These are phyloP conservation scores for Exsudoporus frostii DNA, from an alignment of 768 basidiomycete genomes.

Conservation along the genomic window DNA sequence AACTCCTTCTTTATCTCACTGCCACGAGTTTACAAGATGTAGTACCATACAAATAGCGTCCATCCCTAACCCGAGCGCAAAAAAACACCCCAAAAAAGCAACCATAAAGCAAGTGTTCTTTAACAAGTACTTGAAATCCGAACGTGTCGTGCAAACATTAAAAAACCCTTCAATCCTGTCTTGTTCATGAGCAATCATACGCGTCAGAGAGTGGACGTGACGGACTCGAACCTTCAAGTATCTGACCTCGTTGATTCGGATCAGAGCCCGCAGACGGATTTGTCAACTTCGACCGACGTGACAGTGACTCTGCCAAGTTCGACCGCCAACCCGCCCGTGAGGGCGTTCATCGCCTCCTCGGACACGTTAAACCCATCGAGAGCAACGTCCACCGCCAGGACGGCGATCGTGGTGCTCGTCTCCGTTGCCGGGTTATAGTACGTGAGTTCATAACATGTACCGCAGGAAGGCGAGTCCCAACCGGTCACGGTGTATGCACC, in stretches of 20 bases:
- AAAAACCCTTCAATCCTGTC: neutral
- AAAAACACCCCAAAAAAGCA: too few relatives aligned
- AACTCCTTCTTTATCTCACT: too few relatives aligned
- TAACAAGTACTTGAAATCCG: neutral
- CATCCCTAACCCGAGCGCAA: neutral
- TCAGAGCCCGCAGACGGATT: conserved; percentile 45
- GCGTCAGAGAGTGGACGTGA: too few relatives aligned
- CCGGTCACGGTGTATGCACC: conserved; percentile 33
- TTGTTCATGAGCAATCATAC: neutral
- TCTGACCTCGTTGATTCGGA: neutral
- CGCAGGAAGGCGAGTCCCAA: conserved; percentile 30
- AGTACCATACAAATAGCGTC: neutral
- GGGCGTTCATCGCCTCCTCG: conserved; percentile 47
- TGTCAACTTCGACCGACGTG: conserved; percentile 39
- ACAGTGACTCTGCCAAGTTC: conserved; percentile 48
- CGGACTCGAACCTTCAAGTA: neutral
- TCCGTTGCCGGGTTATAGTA: too few relatives aligned
- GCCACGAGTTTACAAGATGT: neutral
- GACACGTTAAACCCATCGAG: conserved; percentile 46
- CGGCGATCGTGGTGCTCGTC: conserved; percentile 13
- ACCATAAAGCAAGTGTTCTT: neutral
- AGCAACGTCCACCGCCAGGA: conserved; percentile 30
- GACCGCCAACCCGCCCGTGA: conserved; percentile 47
- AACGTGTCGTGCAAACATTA: neutral
- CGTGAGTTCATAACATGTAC: conserved; percentile 32